Percentiles rank a stretch among this genome's conserved stretches.
These are phyloP conservation scores for Daldinia grandis DNA, from an alignment of 495 filamentous ascomycete species.

Conservation along the genomic window DNA sequence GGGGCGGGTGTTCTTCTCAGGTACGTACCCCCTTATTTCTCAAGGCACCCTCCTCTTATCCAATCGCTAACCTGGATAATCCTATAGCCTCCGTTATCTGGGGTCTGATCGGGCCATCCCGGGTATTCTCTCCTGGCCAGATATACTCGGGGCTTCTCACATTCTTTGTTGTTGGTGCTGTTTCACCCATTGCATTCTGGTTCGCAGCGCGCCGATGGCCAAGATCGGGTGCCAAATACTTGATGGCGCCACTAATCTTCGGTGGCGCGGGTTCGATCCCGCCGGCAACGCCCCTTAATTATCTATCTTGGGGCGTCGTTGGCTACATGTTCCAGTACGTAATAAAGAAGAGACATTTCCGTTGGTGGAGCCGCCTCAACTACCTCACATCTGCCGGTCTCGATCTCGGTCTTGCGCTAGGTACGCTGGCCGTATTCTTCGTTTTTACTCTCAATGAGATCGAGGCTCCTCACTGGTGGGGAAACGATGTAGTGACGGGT, in stretches of 20 bases:
- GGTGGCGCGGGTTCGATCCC: slow-evolving; percentile 71
- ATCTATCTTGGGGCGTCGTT: slow-evolving; percentile 72
- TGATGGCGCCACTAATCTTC: slow-evolving; percentile 74
- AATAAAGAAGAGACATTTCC: slow-evolving; percentile 63
- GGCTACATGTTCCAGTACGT: slow-evolving; percentile 71
- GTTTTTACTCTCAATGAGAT: slow-evolving; percentile 59
- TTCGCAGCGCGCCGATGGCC: slow-evolving; percentile 63
- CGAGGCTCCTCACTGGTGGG: slow-evolving; percentile 64
- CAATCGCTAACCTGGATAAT: not conserved
- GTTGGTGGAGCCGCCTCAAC: slow-evolving; percentile 74
- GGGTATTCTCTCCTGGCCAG: slow-evolving; percentile 73
- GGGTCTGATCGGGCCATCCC: slow-evolving; percentile 72
- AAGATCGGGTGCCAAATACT: slow-evolving; percentile 59
- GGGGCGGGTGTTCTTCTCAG: slow-evolving; percentile 72
- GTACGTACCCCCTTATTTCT: slow-evolving; percentile 35
- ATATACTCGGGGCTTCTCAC: slow-evolving; percentile 71
- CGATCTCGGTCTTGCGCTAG: slow-evolving; percentile 68
- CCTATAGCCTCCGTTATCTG: slow-evolving; percentile 67
- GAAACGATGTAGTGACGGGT: slow-evolving; percentile 56
- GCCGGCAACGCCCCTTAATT: slow-evolving; percentile 73
- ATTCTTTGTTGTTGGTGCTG: slow-evolving; percentile 70
- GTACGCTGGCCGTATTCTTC: slow-evolving; percentile 71
- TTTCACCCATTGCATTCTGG: slow-evolving; percentile 65
- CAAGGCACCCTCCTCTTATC: not conserved
- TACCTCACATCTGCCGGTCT: slow-evolving; percentile 69